Evolutionary conservation across 164 flowering plant genomes (phyloP), one percentile per base, ranked within the genome.

Genomic region (Aristolochia fimbriata): DNA sequence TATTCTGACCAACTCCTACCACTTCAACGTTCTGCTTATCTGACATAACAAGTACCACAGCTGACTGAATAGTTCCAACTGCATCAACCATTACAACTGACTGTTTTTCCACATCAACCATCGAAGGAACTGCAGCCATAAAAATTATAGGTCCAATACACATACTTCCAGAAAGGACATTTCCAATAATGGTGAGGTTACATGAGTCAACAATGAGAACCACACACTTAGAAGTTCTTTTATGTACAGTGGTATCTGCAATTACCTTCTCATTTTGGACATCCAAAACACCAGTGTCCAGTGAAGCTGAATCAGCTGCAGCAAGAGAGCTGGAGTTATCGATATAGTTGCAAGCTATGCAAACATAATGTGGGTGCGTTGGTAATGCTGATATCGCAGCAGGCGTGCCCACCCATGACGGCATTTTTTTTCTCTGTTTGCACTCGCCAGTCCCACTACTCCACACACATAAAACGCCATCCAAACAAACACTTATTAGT

Each of bases 401-500:
- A 15, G 99, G 99, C 63, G 74, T 83, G 12, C 99, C 99, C 3
- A 73, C 81, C 96, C 93, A 91, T 37, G 95, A 84, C 0, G 96
- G 95, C 68, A 94, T 47, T 71, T 80, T 91, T 71, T 96, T 79
- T 65, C 97, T 81, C 15, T 88, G 79, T 62, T 83, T 72, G 63
- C 99, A 94, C 68, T 87, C 91, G 14, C 97, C 96, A 69, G 88
- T 88, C 41, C 71, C 75, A 73, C 96, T 82, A 75, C 93, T 91
- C 99, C 99, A 94, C 7, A 88, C 72, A 62, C 99, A 94, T 74
- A 94, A 63, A 51, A 91, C 83, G 59, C 97, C 96, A 78, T 94
- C 99, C 57, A 76, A 71, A 72, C 97, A 88, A 24, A 77, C 96
- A 79, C 99, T 94, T 20, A 91, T 62, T 52, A 94, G 69, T 3